Conservation (phyloP, 2,329 filamentous ascomycete species). For the Orbilia ellipsospora region DNA sequence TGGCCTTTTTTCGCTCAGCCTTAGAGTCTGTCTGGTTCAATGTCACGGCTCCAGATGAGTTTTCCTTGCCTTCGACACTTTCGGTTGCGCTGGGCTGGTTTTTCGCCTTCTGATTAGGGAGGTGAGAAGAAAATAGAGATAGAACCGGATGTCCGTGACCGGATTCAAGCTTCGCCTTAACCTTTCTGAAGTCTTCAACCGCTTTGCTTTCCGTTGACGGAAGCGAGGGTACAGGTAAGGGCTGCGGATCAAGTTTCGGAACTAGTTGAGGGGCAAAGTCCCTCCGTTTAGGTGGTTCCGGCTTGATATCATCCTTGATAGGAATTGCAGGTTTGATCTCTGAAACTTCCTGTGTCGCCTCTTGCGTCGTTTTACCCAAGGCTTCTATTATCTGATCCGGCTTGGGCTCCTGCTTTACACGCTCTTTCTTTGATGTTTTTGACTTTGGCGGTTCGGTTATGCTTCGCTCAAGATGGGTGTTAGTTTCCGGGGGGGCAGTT, state of each 20-base stretch:
- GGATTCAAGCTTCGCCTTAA: constrained; percentile 41
- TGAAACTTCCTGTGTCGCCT: background rate
- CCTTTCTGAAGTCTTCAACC: constrained; percentile 45
- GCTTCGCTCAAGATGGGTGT: constrained; percentile 1
- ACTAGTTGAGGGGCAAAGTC: constrained; percentile 36
- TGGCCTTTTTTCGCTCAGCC: constrained; percentile 53
- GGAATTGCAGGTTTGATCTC: constrained; percentile 43
- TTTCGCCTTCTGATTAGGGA: constrained; percentile 44
- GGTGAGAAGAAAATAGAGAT: constrained; percentile 49
- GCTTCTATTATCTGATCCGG: constrained; percentile 2
- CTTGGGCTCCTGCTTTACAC: constrained; percentile 8
- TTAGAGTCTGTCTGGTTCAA: constrained; percentile 31
- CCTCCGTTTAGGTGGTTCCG: constrained; percentile 24
- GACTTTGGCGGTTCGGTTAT: constrained; percentile 26
- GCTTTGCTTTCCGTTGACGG: constrained; percentile 44
- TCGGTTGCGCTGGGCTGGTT: constrained; percentile 20
- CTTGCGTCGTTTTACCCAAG: background rate
- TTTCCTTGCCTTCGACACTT: constrained; percentile 45
- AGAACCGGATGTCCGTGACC: constrained; percentile 40
- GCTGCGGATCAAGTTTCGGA: background rate
- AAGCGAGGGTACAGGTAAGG: constrained; percentile 26
- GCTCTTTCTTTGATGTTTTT: constrained; percentile 27
- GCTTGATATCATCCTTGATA: constrained; percentile 24
- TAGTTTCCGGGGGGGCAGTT: background rate
- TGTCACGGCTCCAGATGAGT: constrained; percentile 12